Conservation (phyloP, 75 land plant genomes). For the Pinus albicaulis region DNA sequence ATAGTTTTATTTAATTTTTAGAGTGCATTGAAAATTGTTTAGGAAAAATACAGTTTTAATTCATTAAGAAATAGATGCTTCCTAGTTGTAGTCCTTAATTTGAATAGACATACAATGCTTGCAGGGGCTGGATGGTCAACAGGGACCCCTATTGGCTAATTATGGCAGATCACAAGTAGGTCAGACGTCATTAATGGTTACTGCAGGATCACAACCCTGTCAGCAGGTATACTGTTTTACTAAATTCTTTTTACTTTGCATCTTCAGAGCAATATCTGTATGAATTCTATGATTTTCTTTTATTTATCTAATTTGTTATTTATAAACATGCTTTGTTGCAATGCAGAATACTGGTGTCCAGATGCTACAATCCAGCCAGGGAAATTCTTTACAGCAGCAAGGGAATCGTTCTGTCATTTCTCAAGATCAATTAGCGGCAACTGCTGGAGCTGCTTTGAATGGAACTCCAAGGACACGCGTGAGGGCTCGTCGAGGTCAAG, state of each 20-base stretch:
- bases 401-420: slow-evolving; percentile 9
- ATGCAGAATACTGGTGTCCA: background rate
- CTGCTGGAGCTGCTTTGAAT: slow-evolving; percentile 9
- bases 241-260: background rate
- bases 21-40: background rate
- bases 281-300: background rate
- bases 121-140: slow-evolving; percentile 16
- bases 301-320: background rate
- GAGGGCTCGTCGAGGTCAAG: slow-evolving; percentile 65
- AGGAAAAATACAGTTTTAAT: too few species aligned
- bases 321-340: background rate
- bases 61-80: too few species aligned
- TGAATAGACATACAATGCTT: background rate
- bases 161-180: background rate
- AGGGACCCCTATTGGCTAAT: slow-evolving; percentile 7
- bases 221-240: slow-evolving; percentile 8
- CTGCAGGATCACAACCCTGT: background rate
- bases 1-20: background rate
- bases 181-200: background rate
- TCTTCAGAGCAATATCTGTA: background rate
- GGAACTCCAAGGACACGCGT: slow-evolving; percentile 27
- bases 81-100: too few species aligned
- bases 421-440: slow-evolving; percentile 11
- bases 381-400: slow-evolving; percentile 3
- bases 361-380: slow-evolving; percentile 6